Evolutionary conservation across 257 asterid species (phyloP).

Genomic region (Catharanthus roseus): DNA sequence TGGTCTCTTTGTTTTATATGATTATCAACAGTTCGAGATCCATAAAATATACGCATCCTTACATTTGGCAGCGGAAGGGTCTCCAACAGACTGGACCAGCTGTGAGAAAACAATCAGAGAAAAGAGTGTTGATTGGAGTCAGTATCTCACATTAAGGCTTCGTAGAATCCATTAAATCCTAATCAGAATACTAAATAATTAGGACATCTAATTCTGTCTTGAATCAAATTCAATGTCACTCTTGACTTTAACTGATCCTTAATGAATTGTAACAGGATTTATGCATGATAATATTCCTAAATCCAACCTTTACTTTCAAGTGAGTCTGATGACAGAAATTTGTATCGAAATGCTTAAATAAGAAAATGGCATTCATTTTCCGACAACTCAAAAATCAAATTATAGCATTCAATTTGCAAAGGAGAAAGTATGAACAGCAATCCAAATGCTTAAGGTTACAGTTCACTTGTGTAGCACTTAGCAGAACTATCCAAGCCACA

Average conservation of each 20-base stretch:
- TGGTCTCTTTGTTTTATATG: background rate
- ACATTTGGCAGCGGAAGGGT: constrained; percentile 91
- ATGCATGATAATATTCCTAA: background rate
- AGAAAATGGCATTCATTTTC: background rate
- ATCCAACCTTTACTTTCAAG: background rate
- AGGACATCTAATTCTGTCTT: background rate
- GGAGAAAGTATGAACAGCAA: background rate
- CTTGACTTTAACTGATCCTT: background rate
- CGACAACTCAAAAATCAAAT: constrained; percentile 7
- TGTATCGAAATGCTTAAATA: background rate
- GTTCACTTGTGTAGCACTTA: background rate
- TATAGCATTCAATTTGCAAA: background rate
- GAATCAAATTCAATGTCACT: background rate
- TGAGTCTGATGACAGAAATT: background rate
- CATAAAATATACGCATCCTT: constrained; percentile 36
- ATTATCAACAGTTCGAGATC: too few relatives aligned
- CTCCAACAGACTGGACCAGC: constrained; percentile 86
- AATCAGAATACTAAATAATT: background rate
- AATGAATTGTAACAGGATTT: background rate
- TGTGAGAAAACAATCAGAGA: constrained; percentile 38
- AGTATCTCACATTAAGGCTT: constrained; percentile 5
- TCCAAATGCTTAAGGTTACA: background rate
- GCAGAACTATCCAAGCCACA: background rate
- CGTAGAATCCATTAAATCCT: background rate
- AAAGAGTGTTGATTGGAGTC: constrained; percentile 21